Base-by-base conservation (phyloP, 129 eudicot species). In the Saposhnikovia divaricata region DNA sequence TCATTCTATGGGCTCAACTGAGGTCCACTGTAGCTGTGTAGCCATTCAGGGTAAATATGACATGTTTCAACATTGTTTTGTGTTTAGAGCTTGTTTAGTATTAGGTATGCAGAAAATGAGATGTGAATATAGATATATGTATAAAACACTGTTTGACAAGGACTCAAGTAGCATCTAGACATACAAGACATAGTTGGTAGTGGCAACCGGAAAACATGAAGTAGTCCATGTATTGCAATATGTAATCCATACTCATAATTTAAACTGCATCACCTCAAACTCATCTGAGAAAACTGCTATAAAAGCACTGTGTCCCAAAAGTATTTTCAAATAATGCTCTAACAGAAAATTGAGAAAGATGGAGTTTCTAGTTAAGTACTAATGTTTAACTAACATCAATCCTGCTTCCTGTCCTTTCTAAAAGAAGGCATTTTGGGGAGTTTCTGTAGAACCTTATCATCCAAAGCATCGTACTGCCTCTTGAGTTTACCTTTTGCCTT, bases 401-500 rank as follows among this genome's bases (percentile, higher is more conserved):
- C 86, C 76, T 84, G 91, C 81, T 91, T 91, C 77, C 18, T 82
- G 80, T 84, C 89, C 81, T 85, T 81, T 39, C 80, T 82, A 59
- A 89, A 83, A 18, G 90, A 83, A 27, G 90, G 91, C 79, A 90
- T 85, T 72, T 79, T 84, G 9, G 98, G 98, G 71, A 91, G 79
- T 81, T 87, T 93, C 80, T 78, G 87, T n/a, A 90, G 91, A 83
- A 73, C 87, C 44, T 73, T 88, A 44, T 84, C 90, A 65, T 86
- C 89, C 77, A 89, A 59, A 23, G 44, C 72, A 74, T 82, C 72
- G 87, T 89, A 86, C 21, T 83, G 92, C 77, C 47, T 86, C 89
- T 83, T 89, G 75, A 90, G 83, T 85, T 86, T 87, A 31, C 73
- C 57, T 34, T 84, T 84, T 63, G 93, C 91, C 79, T 79, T 83